Evolutionary conservation across 2,329 filamentous ascomycete genomes (phyloP).

Genomic region (Colletotrichum nymphaeae): DNA sequence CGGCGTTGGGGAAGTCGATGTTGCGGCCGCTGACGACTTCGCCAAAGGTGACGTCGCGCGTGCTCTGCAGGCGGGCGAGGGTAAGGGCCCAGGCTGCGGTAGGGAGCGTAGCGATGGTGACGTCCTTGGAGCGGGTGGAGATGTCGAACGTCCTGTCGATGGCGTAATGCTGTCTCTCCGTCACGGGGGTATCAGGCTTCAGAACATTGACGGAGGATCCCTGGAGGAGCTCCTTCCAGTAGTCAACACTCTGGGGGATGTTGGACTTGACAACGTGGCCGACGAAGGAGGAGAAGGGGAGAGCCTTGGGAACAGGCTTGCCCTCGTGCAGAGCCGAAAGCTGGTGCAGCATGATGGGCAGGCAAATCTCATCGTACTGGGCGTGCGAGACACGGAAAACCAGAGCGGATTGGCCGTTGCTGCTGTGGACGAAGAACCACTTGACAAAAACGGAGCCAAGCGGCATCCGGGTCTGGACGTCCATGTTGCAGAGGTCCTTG

Average conservation of each 20-base stretch:
- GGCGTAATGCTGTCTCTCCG: slow-evolving; percentile 51
- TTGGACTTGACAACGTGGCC: slow-evolving; percentile 52
- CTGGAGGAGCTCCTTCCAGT: slow-evolving; percentile 70
- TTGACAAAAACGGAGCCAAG: slow-evolving; percentile 71
- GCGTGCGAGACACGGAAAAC: slow-evolving; percentile 74
- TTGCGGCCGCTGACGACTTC: slow-evolving; percentile 75
- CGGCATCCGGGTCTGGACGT: slow-evolving; percentile 66
- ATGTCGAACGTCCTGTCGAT: slow-evolving; percentile 57
- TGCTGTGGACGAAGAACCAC: slow-evolving; percentile 62
- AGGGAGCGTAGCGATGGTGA: slow-evolving; percentile 73
- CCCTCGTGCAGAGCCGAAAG: slow-evolving; percentile 64
- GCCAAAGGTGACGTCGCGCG: slow-evolving; percentile 72
- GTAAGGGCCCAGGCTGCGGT: slow-evolving; percentile 75
- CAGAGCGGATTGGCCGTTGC: slow-evolving; percentile 53
- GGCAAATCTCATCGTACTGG: slow-evolving; percentile 76
- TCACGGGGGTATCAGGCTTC: slow-evolving; percentile 51
- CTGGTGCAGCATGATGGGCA: slow-evolving; percentile 70
- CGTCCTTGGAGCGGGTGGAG: slow-evolving; percentile 60
- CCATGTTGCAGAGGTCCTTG: slow-evolving; percentile 63
- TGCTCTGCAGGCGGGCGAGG: slow-evolving; percentile 64
- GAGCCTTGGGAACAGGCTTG: slow-evolving; percentile 42
- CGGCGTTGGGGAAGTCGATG: slow-evolving; percentile 64
- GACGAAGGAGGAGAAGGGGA: slow-evolving; percentile 60
- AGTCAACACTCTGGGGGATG: slow-evolving; percentile 63
- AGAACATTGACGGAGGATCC: slow-evolving; percentile 61